A percentile compares a stretch with the other conserved stretches of the same genome.
These are phyloP conservation scores for Barbarea vulgaris DNA, from an alignment of 345 rosid species.

Conservation along the genomic window DNA sequence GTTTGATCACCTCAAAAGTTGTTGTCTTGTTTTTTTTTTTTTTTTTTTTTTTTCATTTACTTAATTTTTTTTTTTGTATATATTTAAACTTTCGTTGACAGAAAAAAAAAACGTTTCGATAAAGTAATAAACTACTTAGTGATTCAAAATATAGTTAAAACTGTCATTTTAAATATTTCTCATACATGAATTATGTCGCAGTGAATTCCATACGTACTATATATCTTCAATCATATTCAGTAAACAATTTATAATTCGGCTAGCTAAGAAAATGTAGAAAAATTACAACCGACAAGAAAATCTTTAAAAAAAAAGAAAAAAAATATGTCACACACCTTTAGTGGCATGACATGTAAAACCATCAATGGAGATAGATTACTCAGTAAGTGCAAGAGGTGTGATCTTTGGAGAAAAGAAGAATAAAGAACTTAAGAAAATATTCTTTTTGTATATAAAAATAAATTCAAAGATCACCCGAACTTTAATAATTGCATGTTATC, in stretches of 20 bases:
- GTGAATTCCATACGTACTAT: no score
- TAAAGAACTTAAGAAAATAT: background rate
- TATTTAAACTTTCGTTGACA: no score
- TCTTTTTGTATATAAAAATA: background rate
- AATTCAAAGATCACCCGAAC: background rate
- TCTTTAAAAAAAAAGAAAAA: background rate
- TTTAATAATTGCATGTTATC: conserved; percentile 17
- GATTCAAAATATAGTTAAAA: background rate
- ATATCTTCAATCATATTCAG: no score
- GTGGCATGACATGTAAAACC: conserved; percentile 25
- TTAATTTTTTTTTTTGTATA: no score
- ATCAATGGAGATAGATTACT: conserved; percentile 7
- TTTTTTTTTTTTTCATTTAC: no score
- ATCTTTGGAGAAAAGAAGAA: background rate
- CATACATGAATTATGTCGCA: no score
- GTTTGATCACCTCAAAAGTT: no score
- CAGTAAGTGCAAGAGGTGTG: background rate
- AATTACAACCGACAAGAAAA: background rate
- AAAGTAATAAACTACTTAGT: background rate
- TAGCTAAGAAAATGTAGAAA: no score
- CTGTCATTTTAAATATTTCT: no score
- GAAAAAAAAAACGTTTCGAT: background rate
- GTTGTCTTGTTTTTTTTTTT: no score
- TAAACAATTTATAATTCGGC: no score
- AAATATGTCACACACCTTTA: background rate